These are phyloP conservation scores for Trematosphaeria pertusa DNA, from an alignment of 2,329 filamentous ascomycete genomes.

Conservation along the genomic window DNA sequence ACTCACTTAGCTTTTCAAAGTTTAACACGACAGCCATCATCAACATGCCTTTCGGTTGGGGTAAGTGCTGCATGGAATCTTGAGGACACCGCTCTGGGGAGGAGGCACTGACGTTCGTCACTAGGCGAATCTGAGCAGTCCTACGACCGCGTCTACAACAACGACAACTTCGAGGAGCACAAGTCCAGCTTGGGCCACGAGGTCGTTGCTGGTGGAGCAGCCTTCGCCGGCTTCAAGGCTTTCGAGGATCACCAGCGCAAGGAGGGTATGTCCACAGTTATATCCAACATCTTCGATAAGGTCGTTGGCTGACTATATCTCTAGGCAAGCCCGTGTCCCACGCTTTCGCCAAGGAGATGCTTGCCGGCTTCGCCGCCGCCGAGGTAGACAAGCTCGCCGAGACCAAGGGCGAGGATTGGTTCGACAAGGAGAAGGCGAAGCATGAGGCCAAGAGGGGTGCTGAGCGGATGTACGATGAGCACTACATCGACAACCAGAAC, in stretches of 20 bases:
- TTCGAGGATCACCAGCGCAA: conserved; percentile 78
- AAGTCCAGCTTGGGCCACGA: conserved; percentile 74
- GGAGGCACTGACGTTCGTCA: conserved; percentile 6
- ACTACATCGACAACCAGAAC: conserved; percentile 51
- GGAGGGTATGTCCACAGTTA: conserved; percentile 60
- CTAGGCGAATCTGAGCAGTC: conserved; percentile 60
- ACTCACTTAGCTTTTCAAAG: too few species aligned
- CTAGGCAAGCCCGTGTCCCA: conserved; percentile 74
- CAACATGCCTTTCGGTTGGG: conserved; percentile 56
- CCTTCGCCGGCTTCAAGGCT: conserved; percentile 80
- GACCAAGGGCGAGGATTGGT: conserved; percentile 59
- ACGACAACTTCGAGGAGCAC: conserved; percentile 57
- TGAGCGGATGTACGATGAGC: conserved; percentile 57
- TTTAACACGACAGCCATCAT: conserved; percentile 9
- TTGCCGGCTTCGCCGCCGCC: conserved; percentile 74
- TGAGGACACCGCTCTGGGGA: background rate
- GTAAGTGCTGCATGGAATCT: conserved; percentile 30
- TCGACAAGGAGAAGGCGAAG: conserved; percentile 58
- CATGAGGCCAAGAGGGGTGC: conserved; percentile 52
- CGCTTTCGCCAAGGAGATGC: conserved; percentile 77
- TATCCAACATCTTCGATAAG: background rate
- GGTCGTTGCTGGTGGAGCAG: conserved; percentile 75
- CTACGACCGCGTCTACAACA: conserved; percentile 63
- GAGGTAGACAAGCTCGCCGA: conserved; percentile 75
- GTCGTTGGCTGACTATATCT: background rate